Evolutionary conservation across 805 yeast species (phyloP).

Genomic region (Helenozyma baotianmanensis): DNA sequence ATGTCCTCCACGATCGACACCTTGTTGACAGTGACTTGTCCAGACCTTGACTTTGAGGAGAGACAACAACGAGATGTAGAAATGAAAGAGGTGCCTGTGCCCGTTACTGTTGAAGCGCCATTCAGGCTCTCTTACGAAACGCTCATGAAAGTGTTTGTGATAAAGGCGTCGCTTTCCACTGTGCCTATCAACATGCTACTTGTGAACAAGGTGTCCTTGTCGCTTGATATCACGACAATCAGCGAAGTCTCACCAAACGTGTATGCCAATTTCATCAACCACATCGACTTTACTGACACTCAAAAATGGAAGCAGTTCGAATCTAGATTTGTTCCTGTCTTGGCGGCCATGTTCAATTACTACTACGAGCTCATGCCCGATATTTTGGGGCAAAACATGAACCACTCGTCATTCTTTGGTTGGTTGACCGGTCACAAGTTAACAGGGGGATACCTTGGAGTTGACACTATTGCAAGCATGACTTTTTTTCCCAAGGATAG

Average conservation of each 20-base stretch:
- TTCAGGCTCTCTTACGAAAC: slow-evolving; percentile 19
- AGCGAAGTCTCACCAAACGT: slow-evolving; percentile 18
- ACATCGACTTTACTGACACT: slow-evolving; percentile 13
- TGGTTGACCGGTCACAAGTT: slow-evolving; percentile 16
- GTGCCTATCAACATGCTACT: slow-evolving; percentile 21
- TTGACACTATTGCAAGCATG: slow-evolving; percentile 13
- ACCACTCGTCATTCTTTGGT: slow-evolving; percentile 13
- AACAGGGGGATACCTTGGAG: slow-evolving; percentile 10
- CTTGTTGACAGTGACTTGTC: slow-evolving; percentile 13
- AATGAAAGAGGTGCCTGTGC: background rate
- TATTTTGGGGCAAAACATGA: slow-evolving; percentile 6
- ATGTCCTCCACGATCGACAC: slow-evolving; percentile 16
- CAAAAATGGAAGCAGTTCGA: background rate
- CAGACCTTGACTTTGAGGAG: slow-evolving; percentile 1
- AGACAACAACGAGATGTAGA: slow-evolving; percentile 5
- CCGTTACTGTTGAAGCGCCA: background rate
- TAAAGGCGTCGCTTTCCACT: slow-evolving; percentile 22
- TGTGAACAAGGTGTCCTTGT: slow-evolving; percentile 14
- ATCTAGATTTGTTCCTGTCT: slow-evolving; percentile 19
- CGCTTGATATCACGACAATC: slow-evolving; percentile 27
- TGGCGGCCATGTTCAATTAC: slow-evolving; percentile 22
- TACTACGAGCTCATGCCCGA: slow-evolving; percentile 17
- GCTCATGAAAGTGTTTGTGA: slow-evolving; percentile 20
- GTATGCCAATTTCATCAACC: slow-evolving; percentile 15
- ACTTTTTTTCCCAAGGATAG: slow-evolving; percentile 15